Base-by-base conservation (phyloP, 352 stramenopile genomes). In the Phytophthora pinifolia region DNA sequence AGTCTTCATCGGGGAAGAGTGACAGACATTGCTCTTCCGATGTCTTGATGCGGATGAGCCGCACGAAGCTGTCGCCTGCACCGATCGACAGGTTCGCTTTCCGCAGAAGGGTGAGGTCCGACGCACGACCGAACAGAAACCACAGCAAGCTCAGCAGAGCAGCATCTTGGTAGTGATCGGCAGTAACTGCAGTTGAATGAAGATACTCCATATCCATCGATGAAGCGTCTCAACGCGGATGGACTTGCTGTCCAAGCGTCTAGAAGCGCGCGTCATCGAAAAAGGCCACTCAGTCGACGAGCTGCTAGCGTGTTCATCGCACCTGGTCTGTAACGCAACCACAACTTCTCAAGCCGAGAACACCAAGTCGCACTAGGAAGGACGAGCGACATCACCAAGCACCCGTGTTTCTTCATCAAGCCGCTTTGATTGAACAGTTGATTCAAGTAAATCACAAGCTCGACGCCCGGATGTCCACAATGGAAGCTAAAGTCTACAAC, bases 21-120 rank as follows among this genome's bases (percentile, higher is more conserved):
- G 58, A 66, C 1, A 79, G 20, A 0, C 46, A 42, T 22, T 74
- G 53, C 46, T 67, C 54, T 22, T 74, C 35, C 0, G 46, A 59
- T 0, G 62, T 68, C 53, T 75, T 75, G 31, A 67, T 13, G 2
- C 62, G 57, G 4, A 66, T 27, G 9, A 75, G 67, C n/a, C 44
- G 29, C 3, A 57, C 25, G 38, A 57, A 57, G 49, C 62, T 30
- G 4, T 53, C 32, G 20, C 67, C n/a, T n/a, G n/a, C n/a, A n/a
- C n/a, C n/a, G n/a, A n/a, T n/a, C n/a, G n/a, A n/a, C n/a, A n/a
- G n/a, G n/a, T n/a, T n/a, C n/a, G n/a, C n/a, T n/a, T n/a, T n/a
- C n/a, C n/a, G n/a, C n/a, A n/a, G n/a, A n/a, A n/a, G n/a, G n/a
- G n/a, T n/a, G n/a, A n/a, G n/a, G n/a, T n/a, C n/a, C n/a, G 34